These are phyloP conservation scores for Plasmodium malariae DNA, from an alignment of 169 alveolate species.

Conservation along the genomic window DNA sequence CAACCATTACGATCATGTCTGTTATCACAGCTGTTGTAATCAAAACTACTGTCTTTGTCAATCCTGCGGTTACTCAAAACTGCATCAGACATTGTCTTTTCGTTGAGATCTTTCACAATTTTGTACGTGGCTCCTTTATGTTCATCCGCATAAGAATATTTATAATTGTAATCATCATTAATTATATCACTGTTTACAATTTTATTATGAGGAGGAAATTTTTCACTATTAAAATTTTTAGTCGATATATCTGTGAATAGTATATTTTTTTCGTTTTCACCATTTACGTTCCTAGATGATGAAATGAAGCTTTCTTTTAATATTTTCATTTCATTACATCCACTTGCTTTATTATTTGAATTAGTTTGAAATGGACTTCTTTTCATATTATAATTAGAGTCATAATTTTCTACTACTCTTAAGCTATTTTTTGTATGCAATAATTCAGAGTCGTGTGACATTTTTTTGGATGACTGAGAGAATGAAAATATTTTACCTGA, in stretches of 20 bases:
- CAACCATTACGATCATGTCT: background rate
- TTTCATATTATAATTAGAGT: slow-evolving; percentile 9
- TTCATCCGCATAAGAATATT: background rate
- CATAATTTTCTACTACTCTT: background rate
- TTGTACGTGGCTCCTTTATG: background rate
- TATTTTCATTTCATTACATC: background rate
- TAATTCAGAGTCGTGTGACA: background rate
- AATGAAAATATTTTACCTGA: background rate
- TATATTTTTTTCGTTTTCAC: slow-evolving; percentile 3
- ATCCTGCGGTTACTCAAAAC: background rate
- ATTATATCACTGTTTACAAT: background rate
- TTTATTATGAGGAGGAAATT: background rate
- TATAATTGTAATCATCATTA: background rate
- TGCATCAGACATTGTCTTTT: background rate
- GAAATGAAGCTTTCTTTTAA: background rate
- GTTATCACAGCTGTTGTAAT: background rate
- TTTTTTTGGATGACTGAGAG: background rate
- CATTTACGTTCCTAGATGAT: background rate
- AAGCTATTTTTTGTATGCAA: background rate
- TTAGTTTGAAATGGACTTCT: background rate
- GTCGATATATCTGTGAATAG: background rate
- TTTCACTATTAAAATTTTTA: background rate
- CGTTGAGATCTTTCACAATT: background rate
- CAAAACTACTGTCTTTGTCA: background rate
- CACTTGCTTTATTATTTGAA: background rate